A percentile compares a stretch with the other conserved stretches of the same genome.
These are phyloP conservation scores for Candida anglica DNA, from an alignment of 805 yeast species.

Conservation along the genomic window DNA sequence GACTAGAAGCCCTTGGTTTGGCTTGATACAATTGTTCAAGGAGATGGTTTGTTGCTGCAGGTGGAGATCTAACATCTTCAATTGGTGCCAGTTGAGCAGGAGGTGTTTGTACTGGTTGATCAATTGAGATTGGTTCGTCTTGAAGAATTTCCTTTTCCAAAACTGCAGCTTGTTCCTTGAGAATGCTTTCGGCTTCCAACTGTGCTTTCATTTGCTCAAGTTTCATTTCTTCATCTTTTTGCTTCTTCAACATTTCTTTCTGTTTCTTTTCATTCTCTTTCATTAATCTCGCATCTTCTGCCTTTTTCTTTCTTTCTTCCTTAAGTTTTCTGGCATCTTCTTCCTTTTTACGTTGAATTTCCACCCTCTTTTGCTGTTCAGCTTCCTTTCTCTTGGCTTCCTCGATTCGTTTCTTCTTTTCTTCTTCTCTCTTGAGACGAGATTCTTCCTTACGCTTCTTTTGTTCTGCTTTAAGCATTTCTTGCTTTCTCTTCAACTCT, in stretches of 20 bases:
- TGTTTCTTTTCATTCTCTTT: conserved; percentile 19
- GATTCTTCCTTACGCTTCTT: conserved; percentile 35
- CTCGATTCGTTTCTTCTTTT: conserved; percentile 42
- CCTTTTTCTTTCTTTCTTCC: conserved; percentile 21
- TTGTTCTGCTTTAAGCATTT: conserved; percentile 33
- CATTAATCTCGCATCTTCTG: conserved; percentile 18
- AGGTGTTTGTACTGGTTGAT: neutral
- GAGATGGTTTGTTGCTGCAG: conserved; percentile 16
- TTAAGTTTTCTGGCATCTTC: conserved; percentile 21
- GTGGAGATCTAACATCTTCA: neutral
- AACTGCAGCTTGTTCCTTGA: conserved; percentile 8
- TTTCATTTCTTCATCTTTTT: conserved; percentile 12
- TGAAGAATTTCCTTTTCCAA: conserved; percentile 3
- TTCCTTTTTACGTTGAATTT: conserved; percentile 24
- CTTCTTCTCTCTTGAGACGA: conserved; percentile 41
- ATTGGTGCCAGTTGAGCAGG: neutral
- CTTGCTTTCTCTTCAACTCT: conserved; percentile 26
- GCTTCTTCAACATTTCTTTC: conserved; percentile 11
- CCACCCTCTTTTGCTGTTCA: conserved; percentile 27
- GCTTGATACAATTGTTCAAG: conserved; percentile 33
- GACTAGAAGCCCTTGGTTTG: conserved; percentile 15
- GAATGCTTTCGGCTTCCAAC: conserved; percentile 9
- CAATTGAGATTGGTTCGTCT: neutral
- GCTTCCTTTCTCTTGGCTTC: conserved; percentile 28
- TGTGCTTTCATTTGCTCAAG: conserved; percentile 5